Percentiles rank a stretch among this genome's conserved stretches.
These are phyloP conservation scores for Verbascum thapsus DNA, from an alignment of 257 asterid species.

Conservation along the genomic window DNA sequence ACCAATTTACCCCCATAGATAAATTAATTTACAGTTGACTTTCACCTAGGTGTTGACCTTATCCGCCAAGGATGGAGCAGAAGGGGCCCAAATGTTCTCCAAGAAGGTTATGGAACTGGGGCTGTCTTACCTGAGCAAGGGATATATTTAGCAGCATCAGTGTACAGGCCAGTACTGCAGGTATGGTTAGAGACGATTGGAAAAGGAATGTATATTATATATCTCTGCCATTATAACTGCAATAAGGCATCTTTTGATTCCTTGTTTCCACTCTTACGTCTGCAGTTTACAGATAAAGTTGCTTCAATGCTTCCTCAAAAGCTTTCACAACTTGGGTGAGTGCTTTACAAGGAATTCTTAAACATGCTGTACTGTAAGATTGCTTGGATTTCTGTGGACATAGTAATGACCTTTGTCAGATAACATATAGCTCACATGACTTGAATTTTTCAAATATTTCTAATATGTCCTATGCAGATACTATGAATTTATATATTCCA, in stretches of 20 bases:
- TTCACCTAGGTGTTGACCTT: conserved; percentile 61
- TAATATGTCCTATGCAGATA: too few species aligned
- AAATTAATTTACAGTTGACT: conserved; percentile 20
- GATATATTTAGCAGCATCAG: conserved; percentile 91
- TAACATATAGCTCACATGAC: conserved; percentile 11
- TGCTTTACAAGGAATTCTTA: conserved; percentile 25
- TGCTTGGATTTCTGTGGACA: conserved; percentile 5
- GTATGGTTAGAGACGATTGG: conserved; percentile 42
- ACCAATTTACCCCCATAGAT: conserved; percentile 19
- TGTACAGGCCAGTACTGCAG: conserved; percentile 96
- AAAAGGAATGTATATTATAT: conserved; percentile 21
- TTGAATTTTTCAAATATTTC: conserved; percentile 2
- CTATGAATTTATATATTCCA: too few species aligned
- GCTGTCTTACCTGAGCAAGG: conserved; percentile 96
- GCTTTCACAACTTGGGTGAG: conserved; percentile 92
- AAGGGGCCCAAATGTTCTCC: conserved; percentile 78
- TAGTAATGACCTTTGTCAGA: neutral
- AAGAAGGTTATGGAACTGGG: conserved; percentile 98
- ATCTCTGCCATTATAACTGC: too few species aligned
- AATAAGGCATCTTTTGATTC: conserved; percentile 10
- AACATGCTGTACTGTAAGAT: conserved; percentile 14
- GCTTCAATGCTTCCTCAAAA: conserved; percentile 96
- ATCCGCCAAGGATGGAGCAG: conserved; percentile 92
- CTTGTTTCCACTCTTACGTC: conserved; percentile 29
- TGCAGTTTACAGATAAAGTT: conserved; percentile 93